Evolutionary conservation across 1,284 basidiomycete genomes (phyloP), one percentile per base, ranked within the genome.

Genomic region (Meira nashicola): DNA sequence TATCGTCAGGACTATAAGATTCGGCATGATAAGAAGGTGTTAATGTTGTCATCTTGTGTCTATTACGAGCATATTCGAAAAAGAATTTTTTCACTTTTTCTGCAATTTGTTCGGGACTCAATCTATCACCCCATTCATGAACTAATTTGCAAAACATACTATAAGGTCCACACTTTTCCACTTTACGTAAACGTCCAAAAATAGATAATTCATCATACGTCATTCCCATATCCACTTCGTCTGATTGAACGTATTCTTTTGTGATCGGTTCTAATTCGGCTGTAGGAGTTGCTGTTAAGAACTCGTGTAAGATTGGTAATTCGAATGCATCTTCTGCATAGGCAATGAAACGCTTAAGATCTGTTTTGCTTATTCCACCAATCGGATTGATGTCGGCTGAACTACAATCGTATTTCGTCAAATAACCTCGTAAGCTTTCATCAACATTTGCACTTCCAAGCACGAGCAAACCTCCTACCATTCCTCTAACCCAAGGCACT

Each of bases 21-120:
- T 95, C 91, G 66, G 95, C 93, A 79, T 98, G 95, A 70, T 98
- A 97, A 2, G 90, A 85, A 1, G 94, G 95, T 1, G 95, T 98
- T 63, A 99, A 78, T 0, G 93, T 98, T 9, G 95, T 98, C 94
- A 98, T 98, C 85, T 98, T 98, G 81, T 98, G 94, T 55, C 95
- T 82, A 79, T 98, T 99, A 60, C 93, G 84, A 0, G 94, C 94
- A 71, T 99, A 87, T 78, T 94, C 91, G 74, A 93, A 95, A 83
- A 92, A 98, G 83, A 98, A 98, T 58, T 87, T 82, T 79, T 98
- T 97, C 70, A 98, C 94, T 82, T 97, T 98, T 66, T 91, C 88
- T 7, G 94, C 94, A 58, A 98, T 91, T 89, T 94, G 59, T 7
- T 82, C 68, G 5, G 92, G 92, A 8, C 88, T 90, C 57, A 94